Conservation (phyloP, 2,329 filamentous ascomycete genomes). For the Diatrype stigma region DNA sequence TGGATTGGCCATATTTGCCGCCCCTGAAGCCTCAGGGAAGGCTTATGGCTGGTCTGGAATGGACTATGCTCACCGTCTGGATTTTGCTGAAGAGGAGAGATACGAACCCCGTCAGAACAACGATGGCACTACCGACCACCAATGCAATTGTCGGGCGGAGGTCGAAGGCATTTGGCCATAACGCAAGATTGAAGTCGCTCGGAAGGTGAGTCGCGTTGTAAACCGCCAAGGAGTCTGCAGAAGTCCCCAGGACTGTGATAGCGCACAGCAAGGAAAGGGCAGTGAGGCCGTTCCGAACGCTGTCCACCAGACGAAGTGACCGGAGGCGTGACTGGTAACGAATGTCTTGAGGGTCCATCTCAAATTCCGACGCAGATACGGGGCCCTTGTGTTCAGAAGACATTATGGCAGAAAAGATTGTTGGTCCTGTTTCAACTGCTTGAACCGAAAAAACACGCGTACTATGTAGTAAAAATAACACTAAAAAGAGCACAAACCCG, state of each 20-base stretch:
- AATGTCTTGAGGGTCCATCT: conserved; percentile 40
- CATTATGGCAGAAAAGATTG: conserved; percentile 17
- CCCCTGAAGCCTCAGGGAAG: neutral
- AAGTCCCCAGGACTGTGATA: conserved; percentile 49
- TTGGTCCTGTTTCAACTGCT: conserved; percentile 8
- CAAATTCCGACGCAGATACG: conserved; percentile 43
- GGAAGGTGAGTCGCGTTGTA: conserved; percentile 52
- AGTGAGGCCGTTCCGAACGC: conserved; percentile 43
- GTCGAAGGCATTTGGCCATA: conserved; percentile 58
- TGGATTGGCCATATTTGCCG: neutral
- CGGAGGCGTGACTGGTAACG: conserved; percentile 33
- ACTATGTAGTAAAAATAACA: conserved; percentile 1
- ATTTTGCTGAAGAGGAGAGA: conserved; percentile 47
- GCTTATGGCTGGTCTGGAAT: neutral
- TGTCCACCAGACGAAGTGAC: conserved; percentile 38
- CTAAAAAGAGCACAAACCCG: conserved; percentile 7
- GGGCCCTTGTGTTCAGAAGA: conserved; percentile 35
- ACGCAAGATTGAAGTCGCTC: conserved; percentile 42
- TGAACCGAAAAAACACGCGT: conserved; percentile 2
- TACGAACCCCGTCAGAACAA: conserved; percentile 43
- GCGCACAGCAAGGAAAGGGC: conserved; percentile 46
- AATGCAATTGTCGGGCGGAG: conserved; percentile 53
- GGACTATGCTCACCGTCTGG: conserved; percentile 39
- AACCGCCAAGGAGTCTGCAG: conserved; percentile 49
- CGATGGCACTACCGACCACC: conserved; percentile 46